A percentile compares a stretch with the other conserved stretches of the same genome.
Evolutionary conservation across 768 basidiomycete species (phyloP).

Genomic region (Collybia nuda): DNA sequence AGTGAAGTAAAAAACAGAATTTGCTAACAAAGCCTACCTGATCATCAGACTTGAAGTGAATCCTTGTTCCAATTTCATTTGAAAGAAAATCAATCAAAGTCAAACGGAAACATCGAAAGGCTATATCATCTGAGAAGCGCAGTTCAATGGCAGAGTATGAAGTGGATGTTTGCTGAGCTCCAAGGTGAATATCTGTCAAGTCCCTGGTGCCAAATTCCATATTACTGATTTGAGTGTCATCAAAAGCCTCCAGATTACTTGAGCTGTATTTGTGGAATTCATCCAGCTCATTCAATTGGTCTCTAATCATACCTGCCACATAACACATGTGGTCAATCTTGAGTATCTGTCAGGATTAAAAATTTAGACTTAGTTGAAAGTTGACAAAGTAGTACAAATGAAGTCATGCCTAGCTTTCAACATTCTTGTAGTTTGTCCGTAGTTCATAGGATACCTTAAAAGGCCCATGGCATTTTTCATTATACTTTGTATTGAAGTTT

Average conservation of each 20-base stretch:
- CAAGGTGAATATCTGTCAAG: too few relatives aligned
- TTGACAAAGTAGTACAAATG: not conserved
- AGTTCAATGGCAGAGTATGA: too few relatives aligned
- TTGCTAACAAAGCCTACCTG: too few relatives aligned
- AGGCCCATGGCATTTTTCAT: conserved; percentile 29
- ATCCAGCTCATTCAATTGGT: not conserved
- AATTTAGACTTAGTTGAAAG: not conserved
- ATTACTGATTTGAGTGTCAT: too few relatives aligned
- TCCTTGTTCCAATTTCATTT: too few relatives aligned
- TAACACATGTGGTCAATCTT: not conserved
- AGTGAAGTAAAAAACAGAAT: too few relatives aligned
- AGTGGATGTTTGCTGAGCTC: too few relatives aligned
- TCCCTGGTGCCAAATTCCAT: too few relatives aligned
- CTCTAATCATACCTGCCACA: not conserved
- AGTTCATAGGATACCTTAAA: conserved; percentile 23
- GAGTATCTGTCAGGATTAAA: not conserved
- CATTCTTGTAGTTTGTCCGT: conserved; percentile 29
- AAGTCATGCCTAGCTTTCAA: conserved; percentile 26
- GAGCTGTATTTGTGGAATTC: not conserved
- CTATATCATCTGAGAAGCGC: too few relatives aligned
- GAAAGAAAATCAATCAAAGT: too few relatives aligned
- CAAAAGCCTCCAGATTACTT: too few relatives aligned
- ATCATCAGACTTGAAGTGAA: not conserved
- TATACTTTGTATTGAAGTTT: conserved; percentile 29
- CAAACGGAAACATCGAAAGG: too few relatives aligned